A percentile compares a stretch with the other conserved stretches of the same genome.
Evolutionary conservation across 345 rosid species (phyloP).

Genomic region (Punica granatum): DNA sequence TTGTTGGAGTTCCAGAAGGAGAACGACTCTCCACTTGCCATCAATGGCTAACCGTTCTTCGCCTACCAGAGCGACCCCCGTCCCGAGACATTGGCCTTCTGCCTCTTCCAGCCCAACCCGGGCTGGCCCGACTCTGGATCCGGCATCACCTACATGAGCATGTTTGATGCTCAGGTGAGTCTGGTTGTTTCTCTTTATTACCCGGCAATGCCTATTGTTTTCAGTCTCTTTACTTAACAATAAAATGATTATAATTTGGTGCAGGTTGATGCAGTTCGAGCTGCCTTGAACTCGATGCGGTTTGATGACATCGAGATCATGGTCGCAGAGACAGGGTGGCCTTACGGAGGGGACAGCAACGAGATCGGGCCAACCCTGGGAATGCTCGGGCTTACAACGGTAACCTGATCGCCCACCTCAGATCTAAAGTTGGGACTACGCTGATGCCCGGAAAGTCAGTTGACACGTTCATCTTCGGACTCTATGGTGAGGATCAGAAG

Average conservation of each 20-base stretch:
- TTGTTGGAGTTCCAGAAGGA: slow-evolving; percentile 64
- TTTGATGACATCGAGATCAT: slow-evolving; percentile 9
- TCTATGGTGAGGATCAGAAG: slow-evolving; percentile 76
- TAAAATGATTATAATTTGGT: not conserved
- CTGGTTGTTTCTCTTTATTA: not conserved
- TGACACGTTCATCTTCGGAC: slow-evolving; percentile 73
- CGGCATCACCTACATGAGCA: slow-evolving; percentile 84
- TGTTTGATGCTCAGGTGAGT: slow-evolving; percentile 95
- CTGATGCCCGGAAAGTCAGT: slow-evolving; percentile 78
- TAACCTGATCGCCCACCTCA: slow-evolving; percentile 64
- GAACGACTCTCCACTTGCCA: slow-evolving; percentile 64
- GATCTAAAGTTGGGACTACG: slow-evolving; percentile 71
- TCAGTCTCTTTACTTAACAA: too few species aligned
- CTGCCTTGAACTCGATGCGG: slow-evolving; percentile 8
- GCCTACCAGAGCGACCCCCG: slow-evolving; percentile 86
- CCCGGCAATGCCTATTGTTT: too few species aligned
- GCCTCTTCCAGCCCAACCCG: slow-evolving; percentile 82
- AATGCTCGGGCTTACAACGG: slow-evolving; percentile 81
- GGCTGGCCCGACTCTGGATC: slow-evolving; percentile 74
- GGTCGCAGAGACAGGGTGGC: slow-evolving; percentile 12
- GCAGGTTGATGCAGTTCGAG: slow-evolving; percentile 12
- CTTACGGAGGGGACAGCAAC: slow-evolving; percentile 59
- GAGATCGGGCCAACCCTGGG: slow-evolving; percentile 58
- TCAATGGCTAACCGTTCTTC: slow-evolving; percentile 90
- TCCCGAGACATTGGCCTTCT: slow-evolving; percentile 83